These are phyloP conservation scores for Onygena corvina DNA, from an alignment of 2,329 filamentous ascomycete genomes.

Conservation along the genomic window DNA sequence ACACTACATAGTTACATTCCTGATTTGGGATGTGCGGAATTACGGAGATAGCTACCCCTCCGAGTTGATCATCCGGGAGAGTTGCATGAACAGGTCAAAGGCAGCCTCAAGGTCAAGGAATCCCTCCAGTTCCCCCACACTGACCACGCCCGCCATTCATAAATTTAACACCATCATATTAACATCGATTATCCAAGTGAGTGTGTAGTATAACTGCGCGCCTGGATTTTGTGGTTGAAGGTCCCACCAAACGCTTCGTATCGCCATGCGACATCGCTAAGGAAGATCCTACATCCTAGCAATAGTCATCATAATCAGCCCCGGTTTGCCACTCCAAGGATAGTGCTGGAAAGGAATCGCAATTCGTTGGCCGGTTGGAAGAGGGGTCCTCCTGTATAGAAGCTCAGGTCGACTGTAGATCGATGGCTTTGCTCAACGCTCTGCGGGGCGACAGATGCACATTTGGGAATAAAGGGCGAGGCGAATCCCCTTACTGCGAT, in stretches of 20 bases:
- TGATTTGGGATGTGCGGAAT: not conserved
- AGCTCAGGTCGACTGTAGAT: not conserved
- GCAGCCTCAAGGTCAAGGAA: not conserved
- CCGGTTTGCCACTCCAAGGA: not conserved
- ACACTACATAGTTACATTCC: not conserved
- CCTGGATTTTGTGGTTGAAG: not conserved
- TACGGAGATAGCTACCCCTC: not conserved
- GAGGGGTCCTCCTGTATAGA: not conserved
- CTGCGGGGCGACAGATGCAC: not conserved
- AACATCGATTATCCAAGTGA: not conserved
- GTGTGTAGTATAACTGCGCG: not conserved
- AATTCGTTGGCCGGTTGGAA: not conserved
- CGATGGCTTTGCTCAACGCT: not conserved
- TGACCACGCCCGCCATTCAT: not conserved
- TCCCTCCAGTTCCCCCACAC: not conserved
- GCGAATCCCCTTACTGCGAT: slow-evolving; percentile 1
- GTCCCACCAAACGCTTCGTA: slow-evolving; percentile 3
- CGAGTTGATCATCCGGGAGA: not conserved
- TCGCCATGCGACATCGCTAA: slow-evolving; percentile 5
- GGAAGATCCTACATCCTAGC: not conserved
- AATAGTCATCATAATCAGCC: not conserved
- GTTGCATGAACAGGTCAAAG: not conserved
- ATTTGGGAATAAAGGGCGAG: not conserved
- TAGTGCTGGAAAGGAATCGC: not conserved
- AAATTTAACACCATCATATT: not conserved